Evolutionary conservation across 2,329 filamentous ascomycete genomes (phyloP).

Genomic region (Cyphellophora attinorum): DNA sequence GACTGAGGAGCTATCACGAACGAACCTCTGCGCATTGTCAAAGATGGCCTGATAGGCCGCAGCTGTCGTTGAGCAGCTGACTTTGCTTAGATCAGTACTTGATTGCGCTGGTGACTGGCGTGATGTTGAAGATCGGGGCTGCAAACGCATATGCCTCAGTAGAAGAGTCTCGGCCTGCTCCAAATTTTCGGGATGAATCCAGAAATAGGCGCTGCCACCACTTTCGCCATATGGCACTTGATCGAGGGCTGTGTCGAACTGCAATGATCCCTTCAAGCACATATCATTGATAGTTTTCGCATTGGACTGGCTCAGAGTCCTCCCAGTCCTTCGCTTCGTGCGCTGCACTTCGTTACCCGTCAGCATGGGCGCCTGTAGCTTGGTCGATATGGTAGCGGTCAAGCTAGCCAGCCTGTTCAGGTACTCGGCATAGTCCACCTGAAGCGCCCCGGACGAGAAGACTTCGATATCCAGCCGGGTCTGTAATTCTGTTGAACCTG

Average conservation of each 20-base stretch:
- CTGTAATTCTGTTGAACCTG: conserved; percentile 57
- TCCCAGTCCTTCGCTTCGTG: conserved; percentile 12
- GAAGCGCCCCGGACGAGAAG: conserved; percentile 27
- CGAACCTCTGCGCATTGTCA: conserved; percentile 38
- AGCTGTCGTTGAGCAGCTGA: conserved; percentile 10
- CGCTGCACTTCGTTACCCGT: conserved; percentile 11
- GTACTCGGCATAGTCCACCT: conserved; percentile 15
- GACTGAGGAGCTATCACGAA: conserved; percentile 17
- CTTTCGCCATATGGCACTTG: conserved; percentile 36
- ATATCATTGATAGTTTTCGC: conserved; percentile 24
- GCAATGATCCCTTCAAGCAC: conserved; percentile 30
- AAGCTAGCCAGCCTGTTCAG: conserved; percentile 11
- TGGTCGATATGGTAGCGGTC: conserved; percentile 9
- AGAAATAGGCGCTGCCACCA: conserved; percentile 41
- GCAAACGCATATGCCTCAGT: conserved; percentile 35
- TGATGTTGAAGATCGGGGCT: neutral
- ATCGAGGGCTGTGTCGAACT: conserved; percentile 41
- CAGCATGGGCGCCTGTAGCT: conserved; percentile 12
- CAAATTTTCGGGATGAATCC: conserved; percentile 45
- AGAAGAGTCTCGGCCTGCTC: conserved; percentile 45
- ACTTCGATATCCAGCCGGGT: conserved; percentile 59
- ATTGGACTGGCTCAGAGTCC: conserved; percentile 17
- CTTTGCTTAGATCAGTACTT: neutral
- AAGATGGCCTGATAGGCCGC: conserved; percentile 34
- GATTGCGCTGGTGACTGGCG: conserved; percentile 16